A percentile compares a stretch with the other conserved stretches of the same genome.
Conservation (phyloP, 2,329 filamentous ascomycete species). For the Phyllachora maydis region DNA sequence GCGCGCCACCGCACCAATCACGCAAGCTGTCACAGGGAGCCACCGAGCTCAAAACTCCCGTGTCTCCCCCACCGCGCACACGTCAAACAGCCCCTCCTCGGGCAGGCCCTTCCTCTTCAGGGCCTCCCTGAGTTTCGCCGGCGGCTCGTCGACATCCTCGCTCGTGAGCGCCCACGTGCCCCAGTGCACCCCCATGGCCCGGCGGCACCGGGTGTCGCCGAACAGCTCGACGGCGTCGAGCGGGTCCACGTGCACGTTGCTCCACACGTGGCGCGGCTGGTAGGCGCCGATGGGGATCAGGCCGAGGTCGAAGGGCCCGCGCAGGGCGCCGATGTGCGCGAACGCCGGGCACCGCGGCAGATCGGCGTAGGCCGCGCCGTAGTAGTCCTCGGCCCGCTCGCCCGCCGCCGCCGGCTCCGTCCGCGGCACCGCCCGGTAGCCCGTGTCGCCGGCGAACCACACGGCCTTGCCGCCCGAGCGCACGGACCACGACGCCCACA, state of each 20-base stretch:
- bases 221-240: conserved; percentile 83
- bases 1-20: no score
- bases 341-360: conserved; percentile 68
- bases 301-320: conserved; percentile 78
- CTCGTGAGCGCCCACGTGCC: conserved; percentile 73
- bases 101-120: conserved; percentile 43
- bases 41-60: conserved; percentile 43
- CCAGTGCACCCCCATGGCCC: conserved; percentile 81
- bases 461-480: conserved; percentile 55
- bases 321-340: conserved; percentile 55
- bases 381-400: no score
- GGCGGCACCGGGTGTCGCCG: conserved; percentile 55
- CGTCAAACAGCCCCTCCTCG: conserved; percentile 58
- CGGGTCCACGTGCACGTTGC: conserved; percentile 68
- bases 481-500: conserved; percentile 81
- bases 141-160: conserved; percentile 74
- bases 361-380: conserved; percentile 41
- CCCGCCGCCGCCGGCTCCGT: conserved; percentile 28
- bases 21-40: no score
- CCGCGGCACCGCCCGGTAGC: conserved; percentile 66
- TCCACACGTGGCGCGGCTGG: conserved; percentile 50
- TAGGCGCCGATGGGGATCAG: conserved; percentile 91
- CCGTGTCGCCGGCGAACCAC: conserved; percentile 81
- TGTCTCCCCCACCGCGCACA: conserved; percentile 70
- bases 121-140: conserved; percentile 49